These are phyloP conservation scores for Torrubiella hemipterigena DNA, from an alignment of 2,329 filamentous ascomycete species.

Conservation along the genomic window DNA sequence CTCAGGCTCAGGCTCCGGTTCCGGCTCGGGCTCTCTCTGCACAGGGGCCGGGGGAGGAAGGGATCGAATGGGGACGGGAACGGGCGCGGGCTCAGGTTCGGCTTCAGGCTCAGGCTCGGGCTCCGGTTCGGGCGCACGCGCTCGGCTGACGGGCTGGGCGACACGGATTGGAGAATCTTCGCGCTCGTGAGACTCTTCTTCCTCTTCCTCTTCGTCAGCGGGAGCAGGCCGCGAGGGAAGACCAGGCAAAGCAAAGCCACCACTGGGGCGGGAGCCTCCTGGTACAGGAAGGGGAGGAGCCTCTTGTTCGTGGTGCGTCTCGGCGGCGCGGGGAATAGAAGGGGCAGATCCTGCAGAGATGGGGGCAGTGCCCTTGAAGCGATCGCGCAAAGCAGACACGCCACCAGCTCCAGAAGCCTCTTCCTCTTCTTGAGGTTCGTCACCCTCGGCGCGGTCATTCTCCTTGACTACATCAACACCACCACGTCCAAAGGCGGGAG, in stretches of 20 bases:
- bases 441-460: constrained; percentile 50
- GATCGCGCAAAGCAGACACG: constrained; percentile 65
- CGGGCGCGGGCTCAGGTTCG: constrained; percentile 3
- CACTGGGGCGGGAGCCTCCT: constrained; percentile 55
- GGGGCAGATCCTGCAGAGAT: constrained; percentile 40
- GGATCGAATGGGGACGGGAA: not conserved
- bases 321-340: constrained; percentile 19
- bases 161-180: constrained; percentile 70
- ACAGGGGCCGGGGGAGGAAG: constrained; percentile 2
- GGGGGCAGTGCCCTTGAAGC: constrained; percentile 66
- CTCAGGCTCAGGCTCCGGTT: constrained; percentile 4
- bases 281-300: constrained; percentile 40
- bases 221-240: constrained; percentile 51
- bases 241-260: constrained; percentile 68
- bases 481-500: constrained; percentile 53
- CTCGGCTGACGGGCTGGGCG: constrained; percentile 71
- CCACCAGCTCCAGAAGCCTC: constrained; percentile 48
- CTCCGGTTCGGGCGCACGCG: constrained; percentile 12
- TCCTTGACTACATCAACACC: constrained; percentile 33
- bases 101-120: constrained; percentile 5
- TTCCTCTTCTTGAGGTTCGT: constrained; percentile 33
- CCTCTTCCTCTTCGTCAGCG: constrained; percentile 42
- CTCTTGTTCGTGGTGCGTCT: constrained; percentile 15
- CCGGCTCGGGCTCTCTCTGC: constrained; percentile 2
- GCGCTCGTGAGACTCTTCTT: constrained; percentile 37